phyloP scores from a whole-genome alignment of 1,139 yeast species.

The Pichia terricola region DNA sequence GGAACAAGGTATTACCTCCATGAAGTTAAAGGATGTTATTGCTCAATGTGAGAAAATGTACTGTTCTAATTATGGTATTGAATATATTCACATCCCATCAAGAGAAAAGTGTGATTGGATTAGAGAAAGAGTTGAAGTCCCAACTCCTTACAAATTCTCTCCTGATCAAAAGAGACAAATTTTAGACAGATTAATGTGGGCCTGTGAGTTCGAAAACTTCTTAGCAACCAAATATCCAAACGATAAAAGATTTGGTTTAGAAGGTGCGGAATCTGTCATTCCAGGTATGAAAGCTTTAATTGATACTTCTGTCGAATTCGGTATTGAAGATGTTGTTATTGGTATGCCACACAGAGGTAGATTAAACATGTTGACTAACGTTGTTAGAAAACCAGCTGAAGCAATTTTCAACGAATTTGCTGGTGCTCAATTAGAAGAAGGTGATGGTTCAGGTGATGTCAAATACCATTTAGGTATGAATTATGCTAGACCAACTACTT shows the following conservation, averaged over 20 bases:
- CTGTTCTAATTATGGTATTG: slow-evolving; percentile 86
- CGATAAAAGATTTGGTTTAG: slow-evolving; percentile 96
- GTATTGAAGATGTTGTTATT: slow-evolving; percentile 90
- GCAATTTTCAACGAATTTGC: slow-evolving; percentile 93
- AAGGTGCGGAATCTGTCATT: slow-evolving; percentile 94
- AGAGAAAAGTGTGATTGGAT: slow-evolving; percentile 97
- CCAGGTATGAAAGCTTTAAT: slow-evolving; percentile 96
- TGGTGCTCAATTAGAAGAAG: slow-evolving; percentile 63
- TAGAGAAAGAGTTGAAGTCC: slow-evolving; percentile 92
- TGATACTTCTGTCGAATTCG: slow-evolving; percentile 86
- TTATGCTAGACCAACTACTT: slow-evolving; percentile 96
- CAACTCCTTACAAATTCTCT: slow-evolving; percentile 74
- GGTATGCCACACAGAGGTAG: slow-evolving; percentile 99
- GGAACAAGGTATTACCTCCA: slow-evolving; percentile 44
- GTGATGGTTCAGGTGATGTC: slow-evolving; percentile 80
- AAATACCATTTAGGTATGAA: slow-evolving; percentile 99
- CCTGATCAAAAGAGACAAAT: slow-evolving; percentile 92
- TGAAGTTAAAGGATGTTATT: slow-evolving; percentile 72
- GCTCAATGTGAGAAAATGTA: slow-evolving; percentile 73
- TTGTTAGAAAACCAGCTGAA: slow-evolving; percentile 97
- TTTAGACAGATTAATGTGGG: slow-evolving; percentile 93
- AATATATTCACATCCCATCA: slow-evolving; percentile 94
- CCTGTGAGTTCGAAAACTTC: slow-evolving; percentile 88
- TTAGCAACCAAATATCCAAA: slow-evolving; percentile 93
- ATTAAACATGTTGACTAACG: slow-evolving; percentile 93